Conservation (phyloP, 495 filamentous ascomycete genomes). For the Collariella sp. region DNA sequence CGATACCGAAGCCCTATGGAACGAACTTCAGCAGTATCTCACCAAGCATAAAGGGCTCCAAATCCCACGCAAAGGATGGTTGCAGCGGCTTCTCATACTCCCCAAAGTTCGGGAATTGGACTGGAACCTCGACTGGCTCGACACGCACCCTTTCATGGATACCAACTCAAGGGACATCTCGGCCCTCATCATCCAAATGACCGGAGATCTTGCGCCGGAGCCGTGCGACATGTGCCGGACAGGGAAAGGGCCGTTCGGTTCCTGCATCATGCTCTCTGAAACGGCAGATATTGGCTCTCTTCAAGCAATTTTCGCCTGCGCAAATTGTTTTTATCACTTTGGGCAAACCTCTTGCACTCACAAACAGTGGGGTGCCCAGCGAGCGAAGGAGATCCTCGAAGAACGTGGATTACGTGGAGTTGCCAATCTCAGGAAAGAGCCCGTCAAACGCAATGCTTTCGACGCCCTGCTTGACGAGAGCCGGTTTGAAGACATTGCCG, state of each 20-base stretch:
- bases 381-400: conserved; percentile 3
- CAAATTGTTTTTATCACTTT: conserved; percentile 30
- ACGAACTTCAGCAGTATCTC: conserved; percentile 16
- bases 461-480: not conserved
- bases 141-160: conserved; percentile 16
- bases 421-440: too few species aligned
- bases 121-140: conserved; percentile 15
- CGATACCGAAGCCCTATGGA: conserved; percentile 12
- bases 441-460: not conserved
- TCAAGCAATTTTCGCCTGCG: conserved; percentile 18
- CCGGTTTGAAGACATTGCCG: not conserved
- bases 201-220: conserved; percentile 18
- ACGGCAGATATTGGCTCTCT: conserved; percentile 7
- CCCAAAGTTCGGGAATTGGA: conserved; percentile 18
- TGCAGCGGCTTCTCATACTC: conserved; percentile 14
- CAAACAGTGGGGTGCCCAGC: conserved; percentile 19
- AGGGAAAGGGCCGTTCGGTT: conserved; percentile 24
- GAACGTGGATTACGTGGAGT: not conserved
- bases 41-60: conserved; percentile 9
- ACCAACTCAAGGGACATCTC: conserved; percentile 21
- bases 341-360: conserved; percentile 23
- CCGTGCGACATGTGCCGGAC: conserved; percentile 21
- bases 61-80: conserved; percentile 9
- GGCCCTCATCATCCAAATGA: conserved; percentile 25
- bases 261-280: conserved; percentile 24